Evolutionary conservation across 169 alveolate genomes (phyloP).

Genomic region (Babesia ovata): DNA sequence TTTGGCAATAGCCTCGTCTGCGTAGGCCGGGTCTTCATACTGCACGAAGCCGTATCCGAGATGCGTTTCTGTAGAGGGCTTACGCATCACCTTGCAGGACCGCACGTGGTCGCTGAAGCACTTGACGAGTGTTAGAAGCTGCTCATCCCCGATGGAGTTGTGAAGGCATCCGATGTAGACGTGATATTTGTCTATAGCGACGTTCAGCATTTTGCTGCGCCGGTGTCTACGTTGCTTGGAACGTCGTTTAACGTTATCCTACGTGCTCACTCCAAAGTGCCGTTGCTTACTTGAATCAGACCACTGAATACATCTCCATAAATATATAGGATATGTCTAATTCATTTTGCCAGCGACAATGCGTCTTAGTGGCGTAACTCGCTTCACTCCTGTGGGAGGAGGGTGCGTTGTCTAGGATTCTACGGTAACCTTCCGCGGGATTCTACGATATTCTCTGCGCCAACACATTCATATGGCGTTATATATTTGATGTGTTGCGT

Average conservation of each 20-base stretch:
- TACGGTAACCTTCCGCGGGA: too few species aligned
- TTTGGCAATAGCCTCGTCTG: slow-evolving; percentile 60
- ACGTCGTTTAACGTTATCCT: background rate
- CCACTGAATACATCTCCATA: too few species aligned
- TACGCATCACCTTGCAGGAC: slow-evolving; percentile 57
- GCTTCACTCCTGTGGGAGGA: too few species aligned
- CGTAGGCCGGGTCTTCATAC: slow-evolving; percentile 41
- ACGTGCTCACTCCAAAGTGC: background rate
- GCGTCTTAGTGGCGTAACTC: too few species aligned
- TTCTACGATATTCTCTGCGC: too few species aligned
- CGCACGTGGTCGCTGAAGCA: slow-evolving; percentile 65
- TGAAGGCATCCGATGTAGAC: slow-evolving; percentile 67
- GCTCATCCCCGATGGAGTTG: slow-evolving; percentile 67
- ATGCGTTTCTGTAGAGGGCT: slow-evolving; percentile 51
- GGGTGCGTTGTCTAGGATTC: too few species aligned
- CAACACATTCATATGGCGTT: too few species aligned
- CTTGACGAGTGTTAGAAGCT: slow-evolving; percentile 63
- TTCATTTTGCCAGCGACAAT: too few species aligned
- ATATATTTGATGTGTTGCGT: too few species aligned
- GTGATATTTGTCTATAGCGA: slow-evolving; percentile 61
- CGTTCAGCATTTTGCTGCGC: slow-evolving; percentile 28
- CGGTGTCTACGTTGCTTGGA: background rate
- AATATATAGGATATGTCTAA: too few species aligned
- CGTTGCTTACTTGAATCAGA: too few species aligned
- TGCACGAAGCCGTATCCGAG: slow-evolving; percentile 70